Percentiles rank a stretch among this genome's conserved stretches.
These are phyloP conservation scores for Polysphondylium violaceum DNA, from an alignment of 78 protist genomes.

Conservation along the genomic window DNA sequence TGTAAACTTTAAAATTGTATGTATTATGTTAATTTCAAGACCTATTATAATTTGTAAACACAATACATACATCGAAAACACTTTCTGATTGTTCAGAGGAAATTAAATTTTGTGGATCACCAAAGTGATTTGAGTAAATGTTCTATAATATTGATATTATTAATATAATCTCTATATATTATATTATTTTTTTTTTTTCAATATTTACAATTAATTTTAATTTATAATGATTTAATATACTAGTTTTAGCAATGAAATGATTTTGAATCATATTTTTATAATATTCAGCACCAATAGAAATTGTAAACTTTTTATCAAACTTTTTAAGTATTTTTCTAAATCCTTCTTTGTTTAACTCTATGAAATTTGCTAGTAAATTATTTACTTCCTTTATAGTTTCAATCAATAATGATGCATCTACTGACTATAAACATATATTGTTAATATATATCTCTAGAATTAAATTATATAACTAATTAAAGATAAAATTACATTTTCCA, in stretches of 20 bases:
- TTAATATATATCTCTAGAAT: not conserved
- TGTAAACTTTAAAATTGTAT: too few relatives aligned
- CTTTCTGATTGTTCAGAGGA: constrained; percentile 49
- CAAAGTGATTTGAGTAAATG: constrained; percentile 61
- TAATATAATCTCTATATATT: not conserved
- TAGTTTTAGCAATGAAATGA: constrained; percentile 36
- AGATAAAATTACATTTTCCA: constrained; percentile 32
- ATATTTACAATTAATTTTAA: constrained; percentile 10
- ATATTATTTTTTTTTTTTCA: not conserved
- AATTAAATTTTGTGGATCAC: constrained; percentile 30
- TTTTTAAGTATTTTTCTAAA: constrained; percentile 71
- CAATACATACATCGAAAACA: constrained; percentile 20
- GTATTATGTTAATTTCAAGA: too few relatives aligned
- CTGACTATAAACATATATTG: not conserved
- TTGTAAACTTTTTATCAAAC: constrained; percentile 52
- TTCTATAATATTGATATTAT: not conserved
- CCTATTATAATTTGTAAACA: too few relatives aligned
- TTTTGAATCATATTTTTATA: constrained; percentile 33
- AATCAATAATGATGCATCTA: constrained; percentile 38
- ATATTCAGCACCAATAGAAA: constrained; percentile 64
- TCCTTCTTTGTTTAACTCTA: constrained; percentile 50
- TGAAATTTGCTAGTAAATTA: constrained; percentile 5
- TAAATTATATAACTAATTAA: not conserved
- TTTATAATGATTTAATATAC: constrained; percentile 34
- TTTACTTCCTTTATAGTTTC: constrained; percentile 36